A percentile compares a stretch with the other conserved stretches of the same genome.
phyloP scores from a whole-genome alignment of 352 stramenopile genomes.

The Phytophthora tubulina region DNA sequence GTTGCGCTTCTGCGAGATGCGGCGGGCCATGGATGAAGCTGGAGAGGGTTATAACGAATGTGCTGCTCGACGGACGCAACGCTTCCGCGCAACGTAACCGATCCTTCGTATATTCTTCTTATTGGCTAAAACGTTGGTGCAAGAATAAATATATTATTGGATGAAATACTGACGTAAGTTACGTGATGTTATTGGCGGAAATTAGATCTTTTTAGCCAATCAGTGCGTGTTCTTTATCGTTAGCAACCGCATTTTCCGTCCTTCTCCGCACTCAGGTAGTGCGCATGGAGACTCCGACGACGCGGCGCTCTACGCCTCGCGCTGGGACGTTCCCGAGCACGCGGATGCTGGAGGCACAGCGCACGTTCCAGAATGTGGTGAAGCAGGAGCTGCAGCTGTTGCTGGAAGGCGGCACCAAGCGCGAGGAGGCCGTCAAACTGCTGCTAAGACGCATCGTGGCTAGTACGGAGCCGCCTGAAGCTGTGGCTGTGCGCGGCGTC shows the following conservation, averaged over 20 bases:
- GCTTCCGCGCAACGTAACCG: conserved; percentile 3
- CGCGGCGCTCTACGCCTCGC: conserved; percentile 17
- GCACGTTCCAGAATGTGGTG: conserved; percentile 77
- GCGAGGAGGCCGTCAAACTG: conserved; percentile 79
- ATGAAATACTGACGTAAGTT: background rate
- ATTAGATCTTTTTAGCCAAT: conserved; percentile 29
- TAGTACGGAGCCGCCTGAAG: conserved; percentile 65
- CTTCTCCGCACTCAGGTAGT: conserved; percentile 28
- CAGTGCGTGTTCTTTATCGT: conserved; percentile 5
- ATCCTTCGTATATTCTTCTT: background rate
- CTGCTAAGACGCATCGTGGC: conserved; percentile 81
- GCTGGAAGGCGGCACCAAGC: conserved; percentile 57
- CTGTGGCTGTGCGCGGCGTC: conserved; percentile 72
- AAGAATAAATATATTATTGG: conserved; percentile 1
- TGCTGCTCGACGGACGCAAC: too few species aligned
- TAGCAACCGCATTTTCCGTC: conserved; percentile 33
- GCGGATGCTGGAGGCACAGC: conserved; percentile 75
- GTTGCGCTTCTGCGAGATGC: conserved; percentile 86
- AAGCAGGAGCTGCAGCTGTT: conserved; percentile 85
- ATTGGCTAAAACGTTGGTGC: conserved; percentile 18
- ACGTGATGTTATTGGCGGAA: conserved; percentile 19
- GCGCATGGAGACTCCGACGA: conserved; percentile 38
- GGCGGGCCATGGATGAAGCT: conserved; percentile 55
- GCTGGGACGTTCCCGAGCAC: conserved; percentile 27
- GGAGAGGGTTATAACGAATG: too few species aligned